Percentiles rank a stretch among this genome's conserved stretches.
phyloP scores from a whole-genome alignment of 768 basidiomycete genomes.

The Suillus americanus region DNA sequence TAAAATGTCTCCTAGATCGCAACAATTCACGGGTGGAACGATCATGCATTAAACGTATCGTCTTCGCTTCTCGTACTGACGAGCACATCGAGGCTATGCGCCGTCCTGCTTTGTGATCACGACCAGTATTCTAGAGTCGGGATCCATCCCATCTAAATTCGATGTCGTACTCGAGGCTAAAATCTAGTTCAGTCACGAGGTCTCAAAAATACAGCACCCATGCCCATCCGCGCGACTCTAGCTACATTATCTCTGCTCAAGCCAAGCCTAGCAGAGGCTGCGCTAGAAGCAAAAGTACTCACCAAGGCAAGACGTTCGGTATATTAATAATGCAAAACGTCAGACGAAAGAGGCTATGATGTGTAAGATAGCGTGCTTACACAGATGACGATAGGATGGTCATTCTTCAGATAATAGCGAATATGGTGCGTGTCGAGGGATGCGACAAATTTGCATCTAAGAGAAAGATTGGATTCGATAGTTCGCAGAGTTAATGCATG shows the following conservation, averaged over 20 bases:
- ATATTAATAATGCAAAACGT: constrained; percentile 34
- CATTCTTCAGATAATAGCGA: constrained; percentile 54
- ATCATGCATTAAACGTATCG: not conserved
- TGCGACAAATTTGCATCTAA: constrained; percentile 67
- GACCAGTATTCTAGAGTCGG: too few species aligned
- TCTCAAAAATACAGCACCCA: constrained; percentile 32
- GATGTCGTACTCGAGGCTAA: not conserved
- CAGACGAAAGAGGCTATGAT: constrained; percentile 1
- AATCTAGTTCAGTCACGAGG: not conserved
- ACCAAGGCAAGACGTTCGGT: constrained; percentile 80
- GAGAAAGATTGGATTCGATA: not conserved
- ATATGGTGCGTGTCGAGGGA: constrained; percentile 72
- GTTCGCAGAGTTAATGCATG: not conserved
- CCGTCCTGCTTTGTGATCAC: too few species aligned
- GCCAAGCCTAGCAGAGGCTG: constrained; percentile 71
- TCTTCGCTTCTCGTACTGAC: not conserved
- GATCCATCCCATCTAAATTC: not conserved
- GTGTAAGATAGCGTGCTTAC: constrained; percentile 35
- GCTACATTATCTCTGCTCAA: constrained; percentile 56
- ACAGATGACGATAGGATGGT: constrained; percentile 76
- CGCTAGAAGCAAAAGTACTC: too few species aligned
- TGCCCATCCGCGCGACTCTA: constrained; percentile 59
- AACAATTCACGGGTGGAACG: too few species aligned
- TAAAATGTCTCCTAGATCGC: too few species aligned
- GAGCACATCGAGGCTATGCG: too few species aligned